phyloP scores from a whole-genome alignment of 2,329 filamentous ascomycete species.

The Paecilomyces sp. region DNA sequence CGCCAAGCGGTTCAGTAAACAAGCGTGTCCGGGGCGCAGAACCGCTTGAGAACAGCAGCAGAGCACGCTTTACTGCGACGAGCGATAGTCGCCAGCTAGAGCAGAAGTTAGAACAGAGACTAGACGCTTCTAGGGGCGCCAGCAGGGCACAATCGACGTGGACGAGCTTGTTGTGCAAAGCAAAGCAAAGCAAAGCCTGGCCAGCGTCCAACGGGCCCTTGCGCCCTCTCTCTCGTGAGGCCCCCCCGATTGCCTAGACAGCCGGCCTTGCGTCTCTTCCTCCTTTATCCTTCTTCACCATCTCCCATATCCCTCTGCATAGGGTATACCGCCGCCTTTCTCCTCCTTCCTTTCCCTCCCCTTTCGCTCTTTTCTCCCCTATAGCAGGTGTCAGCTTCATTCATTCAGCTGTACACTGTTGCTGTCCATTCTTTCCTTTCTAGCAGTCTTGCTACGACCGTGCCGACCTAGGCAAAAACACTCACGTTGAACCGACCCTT shows the following conservation, averaged over 20 bases:
- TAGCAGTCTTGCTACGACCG: constrained; percentile 9
- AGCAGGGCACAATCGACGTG: not conserved
- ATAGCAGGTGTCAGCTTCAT: constrained; percentile 53
- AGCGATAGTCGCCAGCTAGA: not conserved
- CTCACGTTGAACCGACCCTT: constrained; percentile 9
- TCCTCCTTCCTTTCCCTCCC: constrained; percentile 17
- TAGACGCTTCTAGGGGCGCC: not conserved
- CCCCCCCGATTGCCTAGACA: not conserved
- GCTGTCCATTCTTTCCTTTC: constrained; percentile 42
- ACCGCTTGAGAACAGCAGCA: not conserved
- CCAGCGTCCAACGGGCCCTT: not conserved
- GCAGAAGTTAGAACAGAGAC: no score
- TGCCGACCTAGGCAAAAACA: constrained; percentile 5
- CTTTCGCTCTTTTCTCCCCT: constrained; percentile 8
- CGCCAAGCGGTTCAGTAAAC: not conserved
- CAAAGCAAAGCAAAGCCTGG: not conserved
- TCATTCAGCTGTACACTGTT: constrained; percentile 53
- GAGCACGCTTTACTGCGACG: not conserved
- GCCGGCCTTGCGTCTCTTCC: constrained; percentile 1
- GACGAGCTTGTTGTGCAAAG: not conserved
- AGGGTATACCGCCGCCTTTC: constrained; percentile 5
- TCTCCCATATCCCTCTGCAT: constrained; percentile 4
- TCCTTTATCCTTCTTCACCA: constrained; percentile 3
- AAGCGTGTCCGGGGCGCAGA: not conserved
- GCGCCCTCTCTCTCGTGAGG: not conserved